Conservation (phyloP, 2,329 filamentous ascomycete genomes). For the Aspergillus sclerotialis region DNA sequence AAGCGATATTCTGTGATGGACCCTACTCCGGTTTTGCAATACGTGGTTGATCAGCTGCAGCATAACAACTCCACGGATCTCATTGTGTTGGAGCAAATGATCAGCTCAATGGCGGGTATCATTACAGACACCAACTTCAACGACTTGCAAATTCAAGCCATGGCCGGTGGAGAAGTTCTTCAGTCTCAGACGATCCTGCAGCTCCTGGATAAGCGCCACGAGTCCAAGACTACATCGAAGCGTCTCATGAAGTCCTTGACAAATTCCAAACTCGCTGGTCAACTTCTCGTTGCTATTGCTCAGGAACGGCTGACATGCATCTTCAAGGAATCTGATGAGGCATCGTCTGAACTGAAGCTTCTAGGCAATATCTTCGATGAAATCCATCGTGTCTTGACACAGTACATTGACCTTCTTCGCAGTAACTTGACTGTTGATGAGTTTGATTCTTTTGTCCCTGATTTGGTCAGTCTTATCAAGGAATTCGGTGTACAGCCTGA, state of each 20-base stretch:
- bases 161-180: slow-evolving; percentile 77
- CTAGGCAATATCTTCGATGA: slow-evolving; percentile 85
- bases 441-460: slow-evolving; percentile 73
- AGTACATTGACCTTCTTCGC: slow-evolving; percentile 84
- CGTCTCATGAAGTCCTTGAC: slow-evolving; percentile 73
- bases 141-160: slow-evolving; percentile 76
- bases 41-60: slow-evolving; percentile 77
- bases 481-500: slow-evolving; percentile 74
- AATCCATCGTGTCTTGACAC: slow-evolving; percentile 73
- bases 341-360: slow-evolving; percentile 75
- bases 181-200: slow-evolving; percentile 73
- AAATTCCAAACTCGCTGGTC: slow-evolving; percentile 69
- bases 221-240: slow-evolving; percentile 65
- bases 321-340: slow-evolving; percentile 56
- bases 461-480: slow-evolving; percentile 63
- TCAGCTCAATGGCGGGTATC: slow-evolving; percentile 89
- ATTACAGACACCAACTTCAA: slow-evolving; percentile 81
- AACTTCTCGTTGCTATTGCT: slow-evolving; percentile 80
- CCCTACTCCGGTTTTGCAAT: slow-evolving; percentile 77
- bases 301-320: slow-evolving; percentile 86
- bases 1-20: slow-evolving; percentile 79
- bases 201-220: slow-evolving; percentile 74
- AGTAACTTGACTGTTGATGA: slow-evolving; percentile 68
- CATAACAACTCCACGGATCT: slow-evolving; percentile 82
- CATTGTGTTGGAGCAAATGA: slow-evolving; percentile 83